These are phyloP conservation scores for Pseudogymnoascus sp. DNA, from an alignment of 2,329 filamentous ascomycete species.

Conservation along the genomic window DNA sequence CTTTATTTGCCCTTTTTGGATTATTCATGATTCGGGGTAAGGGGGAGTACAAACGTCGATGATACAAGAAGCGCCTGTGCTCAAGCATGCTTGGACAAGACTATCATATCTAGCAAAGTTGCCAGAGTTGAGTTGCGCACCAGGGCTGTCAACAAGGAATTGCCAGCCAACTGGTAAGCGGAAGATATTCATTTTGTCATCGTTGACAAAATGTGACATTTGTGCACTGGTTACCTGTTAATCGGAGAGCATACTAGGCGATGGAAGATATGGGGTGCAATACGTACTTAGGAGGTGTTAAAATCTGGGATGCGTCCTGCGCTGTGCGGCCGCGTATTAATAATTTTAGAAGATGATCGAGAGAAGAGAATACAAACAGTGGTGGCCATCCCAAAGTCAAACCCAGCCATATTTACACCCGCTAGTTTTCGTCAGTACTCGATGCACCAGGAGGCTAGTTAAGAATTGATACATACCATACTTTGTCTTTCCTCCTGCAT, in stretches of 20 bases:
- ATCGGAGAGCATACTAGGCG: no score
- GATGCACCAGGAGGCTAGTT: background rate
- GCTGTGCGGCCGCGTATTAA: background rate
- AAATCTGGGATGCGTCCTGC: background rate
- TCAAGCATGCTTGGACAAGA: constrained; percentile 49
- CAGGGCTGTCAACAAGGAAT: constrained; percentile 48
- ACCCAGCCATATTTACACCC: constrained; percentile 39
- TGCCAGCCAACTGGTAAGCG: constrained; percentile 54
- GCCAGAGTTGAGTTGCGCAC: constrained; percentile 39
- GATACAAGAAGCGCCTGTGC: constrained; percentile 50
- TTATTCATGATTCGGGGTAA: no score
- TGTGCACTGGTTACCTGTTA: constrained; percentile 15
- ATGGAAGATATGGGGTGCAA: background rate
- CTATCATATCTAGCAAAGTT: constrained; percentile 48
- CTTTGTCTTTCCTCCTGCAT: constrained; percentile 3
- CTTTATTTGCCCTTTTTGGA: no score
- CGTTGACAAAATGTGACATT: constrained; percentile 42
- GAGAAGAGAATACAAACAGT: constrained; percentile 19
- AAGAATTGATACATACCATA: background rate
- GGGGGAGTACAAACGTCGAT: constrained; percentile 38
- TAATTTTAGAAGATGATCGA: background rate
- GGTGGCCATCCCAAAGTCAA: constrained; percentile 41
- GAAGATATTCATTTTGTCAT: constrained; percentile 49
- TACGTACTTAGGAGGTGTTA: background rate
- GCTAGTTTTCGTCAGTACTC: background rate